These are phyloP conservation scores for Dioszegia hungarica DNA, from an alignment of 768 basidiomycete genomes.

Conservation along the genomic window DNA sequence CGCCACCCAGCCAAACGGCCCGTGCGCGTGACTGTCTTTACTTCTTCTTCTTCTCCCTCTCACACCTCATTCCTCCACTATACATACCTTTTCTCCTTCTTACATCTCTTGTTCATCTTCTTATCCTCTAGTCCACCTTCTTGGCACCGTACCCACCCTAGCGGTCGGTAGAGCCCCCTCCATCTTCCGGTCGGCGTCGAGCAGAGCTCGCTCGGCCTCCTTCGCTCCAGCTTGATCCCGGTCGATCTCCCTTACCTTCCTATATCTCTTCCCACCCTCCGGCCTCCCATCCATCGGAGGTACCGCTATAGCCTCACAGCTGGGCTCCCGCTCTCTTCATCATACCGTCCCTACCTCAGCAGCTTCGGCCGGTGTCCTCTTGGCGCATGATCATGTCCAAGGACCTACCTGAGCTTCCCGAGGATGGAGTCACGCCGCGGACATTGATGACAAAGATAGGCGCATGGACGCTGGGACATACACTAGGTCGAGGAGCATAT, in stretches of 20 bases:
- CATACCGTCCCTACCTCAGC: background rate
- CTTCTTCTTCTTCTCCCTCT: background rate
- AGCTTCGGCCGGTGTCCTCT: too few relatives aligned
- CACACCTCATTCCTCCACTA: background rate
- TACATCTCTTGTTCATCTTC: background rate
- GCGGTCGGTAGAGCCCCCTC: too few relatives aligned
- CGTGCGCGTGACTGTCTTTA: too few relatives aligned
- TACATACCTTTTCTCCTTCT: background rate
- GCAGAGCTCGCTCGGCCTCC: background rate
- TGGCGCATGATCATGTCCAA: background rate
- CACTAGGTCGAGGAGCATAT: constrained; percentile 45
- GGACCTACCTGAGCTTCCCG: background rate
- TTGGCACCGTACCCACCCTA: background rate
- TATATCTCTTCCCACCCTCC: background rate
- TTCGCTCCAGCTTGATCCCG: background rate
- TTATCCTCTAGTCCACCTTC: background rate
- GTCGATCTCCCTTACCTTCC: background rate
- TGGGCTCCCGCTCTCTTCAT: background rate
- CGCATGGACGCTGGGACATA: constrained; percentile 39
- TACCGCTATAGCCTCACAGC: background rate
- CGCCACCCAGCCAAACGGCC: too few relatives aligned
- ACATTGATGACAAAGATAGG: constrained; percentile 34
- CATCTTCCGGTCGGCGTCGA: too few relatives aligned
- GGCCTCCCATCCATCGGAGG: background rate
- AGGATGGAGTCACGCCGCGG: constrained; percentile 32